Base-by-base conservation (phyloP, 352 stramenopile species). In the Phytophthora vignae region DNA sequence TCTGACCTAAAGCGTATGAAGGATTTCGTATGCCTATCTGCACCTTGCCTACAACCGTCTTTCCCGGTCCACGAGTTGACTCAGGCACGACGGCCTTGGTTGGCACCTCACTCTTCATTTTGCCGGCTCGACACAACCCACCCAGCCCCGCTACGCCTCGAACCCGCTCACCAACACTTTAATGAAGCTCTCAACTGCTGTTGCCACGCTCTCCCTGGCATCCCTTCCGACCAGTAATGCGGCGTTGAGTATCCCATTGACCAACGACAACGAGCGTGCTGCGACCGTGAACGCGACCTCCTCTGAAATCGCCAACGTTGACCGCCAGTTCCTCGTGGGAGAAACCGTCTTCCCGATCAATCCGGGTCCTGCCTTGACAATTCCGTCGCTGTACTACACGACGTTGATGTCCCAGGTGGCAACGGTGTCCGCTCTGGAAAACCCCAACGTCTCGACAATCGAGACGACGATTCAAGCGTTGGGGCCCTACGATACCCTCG, bases 381-480 rank as follows among this genome's bases (percentile, higher is more conserved):
- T 73, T 15, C 64, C 69, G 12, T 77, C 69, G 12, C 48, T 77
- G 22, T 70, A 76, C 58, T 65, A 72, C 64, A 69, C 59, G n/a
- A 77, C 58, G 54, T 31, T 73, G 59, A 65, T 64, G 3, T 67
- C 64, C 0, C 69, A 77, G 53, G 64, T 77, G 22, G 15, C 36
- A 4, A 67, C 46, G 27, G 15, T 73, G 17, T 60, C 58, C 6
- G 11, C 55, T 1, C 21, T 77, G 31, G 64, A 69, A 59, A 77
- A 77, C 54, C 53, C 64, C 3, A 77, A 77, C 55, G 58, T 44
- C 2, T 60, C 57, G n/a, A 42, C 44, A 3, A 66, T 76, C 46
- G 21, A 69, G 36, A 17, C 53, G 19, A 69, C 60, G 29, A 27
- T 76, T 57, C 53, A 68, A 33, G 15, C 31, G 3, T 60, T 72